Conservation (phyloP, 495 filamentous ascomycete genomes). For the Aspergillus wentii region DNA sequence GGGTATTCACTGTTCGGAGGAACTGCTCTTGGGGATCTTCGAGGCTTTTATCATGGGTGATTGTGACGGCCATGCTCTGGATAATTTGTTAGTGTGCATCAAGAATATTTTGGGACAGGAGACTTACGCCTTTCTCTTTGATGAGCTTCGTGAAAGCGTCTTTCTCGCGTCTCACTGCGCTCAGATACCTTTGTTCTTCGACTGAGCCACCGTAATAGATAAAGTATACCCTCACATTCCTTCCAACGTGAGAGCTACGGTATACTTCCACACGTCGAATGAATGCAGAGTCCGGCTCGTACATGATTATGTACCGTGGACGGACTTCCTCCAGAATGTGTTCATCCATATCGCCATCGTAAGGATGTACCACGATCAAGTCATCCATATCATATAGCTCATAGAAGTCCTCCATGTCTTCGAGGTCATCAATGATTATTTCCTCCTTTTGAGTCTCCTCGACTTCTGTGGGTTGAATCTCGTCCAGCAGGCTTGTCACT, state of each 20-base stretch:
- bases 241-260: slow-evolving; percentile 83
- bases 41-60: slow-evolving; percentile 66
- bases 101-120: not conserved
- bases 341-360: slow-evolving; percentile 93
- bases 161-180: slow-evolving; percentile 84
- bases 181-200: slow-evolving; percentile 93
- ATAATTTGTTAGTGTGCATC: not conserved
- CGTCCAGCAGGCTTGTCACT: slow-evolving; percentile 60
- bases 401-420: slow-evolving; percentile 89
- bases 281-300: slow-evolving; percentile 93
- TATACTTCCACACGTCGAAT: slow-evolving; percentile 94
- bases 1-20: slow-evolving; percentile 90
- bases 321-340: slow-evolving; percentile 89
- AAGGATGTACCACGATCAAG: slow-evolving; percentile 84
- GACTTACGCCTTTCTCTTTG: slow-evolving; percentile 71
- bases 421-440: slow-evolving; percentile 72
- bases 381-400: slow-evolving; percentile 91
- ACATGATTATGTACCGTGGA: slow-evolving; percentile 96
- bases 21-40: slow-evolving; percentile 91
- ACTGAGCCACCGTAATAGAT: slow-evolving; percentile 93
- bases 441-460: slow-evolving; percentile 68
- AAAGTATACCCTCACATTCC: slow-evolving; percentile 89
- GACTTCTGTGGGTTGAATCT: slow-evolving; percentile 60
- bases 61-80: slow-evolving; percentile 78
- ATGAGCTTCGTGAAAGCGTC: slow-evolving; percentile 92